Evolutionary conservation across 805 yeast genomes (phyloP).

Genomic region (Phaffomyces opuntiae): DNA sequence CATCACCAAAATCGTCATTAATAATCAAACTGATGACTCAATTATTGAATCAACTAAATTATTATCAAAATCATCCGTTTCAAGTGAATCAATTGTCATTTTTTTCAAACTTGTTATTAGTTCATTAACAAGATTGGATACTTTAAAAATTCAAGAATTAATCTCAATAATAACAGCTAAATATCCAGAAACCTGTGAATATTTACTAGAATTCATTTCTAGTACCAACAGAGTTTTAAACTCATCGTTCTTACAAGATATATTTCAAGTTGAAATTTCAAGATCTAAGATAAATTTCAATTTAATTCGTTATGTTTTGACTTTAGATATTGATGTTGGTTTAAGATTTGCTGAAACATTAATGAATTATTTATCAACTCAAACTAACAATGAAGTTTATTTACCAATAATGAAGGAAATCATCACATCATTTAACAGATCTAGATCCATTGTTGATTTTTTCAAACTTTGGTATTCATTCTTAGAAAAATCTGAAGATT

Average conservation of each 20-base stretch:
- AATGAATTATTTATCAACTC: slow-evolving; percentile 15
- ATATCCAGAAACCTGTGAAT: slow-evolving; percentile 35
- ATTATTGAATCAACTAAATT: slow-evolving; percentile 28
- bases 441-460: slow-evolving; percentile 51
- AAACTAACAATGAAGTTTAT: neutral
- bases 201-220: slow-evolving; percentile 40
- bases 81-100: slow-evolving; percentile 20
- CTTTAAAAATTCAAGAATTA: slow-evolving; percentile 39
- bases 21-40: slow-evolving; percentile 17
- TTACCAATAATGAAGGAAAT: slow-evolving; percentile 25
- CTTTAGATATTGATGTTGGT: slow-evolving; percentile 55
- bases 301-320: slow-evolving; percentile 40
- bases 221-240: slow-evolving; percentile 47
- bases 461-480: slow-evolving; percentile 36
- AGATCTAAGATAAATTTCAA: slow-evolving; percentile 41
- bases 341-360: slow-evolving; percentile 33
- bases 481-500: slow-evolving; percentile 1
- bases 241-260: slow-evolving; percentile 37
- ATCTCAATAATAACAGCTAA: slow-evolving; percentile 35
- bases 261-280: slow-evolving; percentile 40
- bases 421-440: slow-evolving; percentile 42
- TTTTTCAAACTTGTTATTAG: slow-evolving; percentile 26
- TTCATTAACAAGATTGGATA: slow-evolving; percentile 24
- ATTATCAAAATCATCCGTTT: slow-evolving; percentile 18
- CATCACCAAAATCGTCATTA: slow-evolving; percentile 22